These are phyloP conservation scores for Suhomyces chickasaworum DNA, from an alignment of 1,139 yeast species.

Conservation along the genomic window DNA sequence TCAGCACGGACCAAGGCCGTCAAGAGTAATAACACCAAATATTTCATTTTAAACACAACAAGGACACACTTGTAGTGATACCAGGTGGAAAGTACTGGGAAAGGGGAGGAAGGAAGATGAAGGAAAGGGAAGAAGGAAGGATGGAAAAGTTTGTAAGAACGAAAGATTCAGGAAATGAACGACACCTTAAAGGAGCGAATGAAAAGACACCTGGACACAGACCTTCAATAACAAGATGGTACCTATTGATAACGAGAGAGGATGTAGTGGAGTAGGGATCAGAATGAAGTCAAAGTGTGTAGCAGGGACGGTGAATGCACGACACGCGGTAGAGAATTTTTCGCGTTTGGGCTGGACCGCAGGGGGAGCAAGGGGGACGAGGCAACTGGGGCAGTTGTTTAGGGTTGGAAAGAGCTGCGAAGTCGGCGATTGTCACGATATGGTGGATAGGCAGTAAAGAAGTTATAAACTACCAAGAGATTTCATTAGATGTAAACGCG, in stretches of 20 bases:
- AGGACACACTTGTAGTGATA: not conserved
- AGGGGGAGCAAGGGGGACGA: not conserved
- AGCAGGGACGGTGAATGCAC: slow-evolving; percentile 7
- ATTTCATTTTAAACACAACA: slow-evolving; percentile 2
- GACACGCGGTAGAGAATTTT: slow-evolving; percentile 8
- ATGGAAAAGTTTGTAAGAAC: not conserved
- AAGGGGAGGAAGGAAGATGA: not conserved
- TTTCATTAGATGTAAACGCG: too few species aligned
- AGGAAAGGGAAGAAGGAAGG: not conserved
- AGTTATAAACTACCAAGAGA: too few species aligned
- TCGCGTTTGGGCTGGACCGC: slow-evolving; percentile 11
- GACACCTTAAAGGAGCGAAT: slow-evolving; percentile 2
- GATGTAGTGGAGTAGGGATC: slow-evolving; percentile 1
- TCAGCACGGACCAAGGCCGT: slow-evolving; percentile 7
- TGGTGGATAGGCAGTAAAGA: not conserved
- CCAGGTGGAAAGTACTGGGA: not conserved
- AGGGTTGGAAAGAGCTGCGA: not conserved
- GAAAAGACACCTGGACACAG: not conserved
- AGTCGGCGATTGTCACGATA: too few species aligned
- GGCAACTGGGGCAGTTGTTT: not conserved
- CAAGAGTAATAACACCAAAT: slow-evolving; percentile 3
- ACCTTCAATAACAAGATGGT: not conserved
- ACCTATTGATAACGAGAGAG: not conserved
- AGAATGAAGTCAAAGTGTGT: not conserved
- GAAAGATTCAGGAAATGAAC: slow-evolving; percentile 1